Evolutionary conservation across 192 early-diverging fungal species (phyloP).

Genomic region (Gorgonomyces haynaldii): DNA sequence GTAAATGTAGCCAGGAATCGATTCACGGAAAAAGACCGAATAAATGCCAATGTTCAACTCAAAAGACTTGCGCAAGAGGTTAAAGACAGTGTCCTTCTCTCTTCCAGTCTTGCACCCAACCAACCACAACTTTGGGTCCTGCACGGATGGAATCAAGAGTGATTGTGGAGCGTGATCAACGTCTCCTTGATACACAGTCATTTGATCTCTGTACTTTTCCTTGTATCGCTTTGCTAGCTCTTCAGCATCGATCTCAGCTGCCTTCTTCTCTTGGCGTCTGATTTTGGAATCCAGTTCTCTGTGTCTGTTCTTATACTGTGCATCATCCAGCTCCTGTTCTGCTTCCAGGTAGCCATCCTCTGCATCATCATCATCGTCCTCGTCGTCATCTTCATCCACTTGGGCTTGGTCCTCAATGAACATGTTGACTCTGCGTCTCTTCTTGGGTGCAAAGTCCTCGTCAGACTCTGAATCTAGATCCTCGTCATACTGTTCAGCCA

Average conservation of each 20-base stretch:
- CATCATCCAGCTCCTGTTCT: conserved; percentile 44
- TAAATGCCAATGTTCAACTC: conserved; percentile 62
- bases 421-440: too few relatives aligned
- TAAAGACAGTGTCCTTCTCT: conserved; percentile 77
- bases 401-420: conserved; percentile 65
- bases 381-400: conserved; percentile 68
- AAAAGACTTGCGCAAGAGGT: conserved; percentile 63
- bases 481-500: too few relatives aligned
- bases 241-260: conserved; percentile 77
- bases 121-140: conserved; percentile 88
- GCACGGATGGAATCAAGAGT: conserved; percentile 70
- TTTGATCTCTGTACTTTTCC: conserved; percentile 43
- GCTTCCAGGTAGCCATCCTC: conserved; percentile 50
- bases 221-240: conserved; percentile 64
- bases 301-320: conserved; percentile 53
- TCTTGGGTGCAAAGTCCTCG: too few relatives aligned
- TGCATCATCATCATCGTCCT: conserved; percentile 58
- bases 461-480: too few relatives aligned
- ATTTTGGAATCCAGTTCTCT: too few relatives aligned
- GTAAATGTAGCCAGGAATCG: conserved; percentile 81
- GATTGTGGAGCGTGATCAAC: conserved; percentile 61
- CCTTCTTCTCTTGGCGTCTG: conserved; percentile 61
- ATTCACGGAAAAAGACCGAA: conserved; percentile 74
- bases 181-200: conserved; percentile 29
- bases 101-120: conserved; percentile 73